Evolutionary conservation across 768 basidiomycete species (phyloP), one percentile per base, ranked within the genome.

Genomic region (Thelephora aurantiotincta): DNA sequence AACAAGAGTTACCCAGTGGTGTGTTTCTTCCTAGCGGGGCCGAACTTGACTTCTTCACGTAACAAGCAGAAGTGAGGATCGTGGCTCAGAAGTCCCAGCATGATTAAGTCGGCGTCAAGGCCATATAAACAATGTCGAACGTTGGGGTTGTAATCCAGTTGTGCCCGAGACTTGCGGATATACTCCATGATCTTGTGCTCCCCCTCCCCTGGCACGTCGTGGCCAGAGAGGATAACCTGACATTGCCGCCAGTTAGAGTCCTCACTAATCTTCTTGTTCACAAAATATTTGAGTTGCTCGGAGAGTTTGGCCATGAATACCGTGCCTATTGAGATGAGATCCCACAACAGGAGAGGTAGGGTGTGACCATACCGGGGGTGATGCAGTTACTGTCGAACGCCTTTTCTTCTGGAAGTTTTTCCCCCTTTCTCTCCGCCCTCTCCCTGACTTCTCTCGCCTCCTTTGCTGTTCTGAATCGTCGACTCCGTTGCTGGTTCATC

Each of bases 111-210:
- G 30, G 96, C 96, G 60, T 99, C 96, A 33, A 99, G 81, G 37
- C 96, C 96, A 63, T 99, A 99, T 47, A 99, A 69, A 66, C 96
- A 99, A 65, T 99, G 96, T 54, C 96, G 83, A 48, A 92, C 76
- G 64, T 97, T 98, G 3, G 94, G 89, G 65, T 96, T 85, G 68
- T 98, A 93, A 61, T 89, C 83, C 6, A 86, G 88, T 63, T 98
- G 96, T 26, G 96, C 93, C 55, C 93, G 85, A 46, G 85, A 82
- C 51, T 91, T 67, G 35, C 96, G 83, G 61, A 99, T 98, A 65
- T 93, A 99, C 62, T 97, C 96, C 87, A 98, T 97, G 55, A 99
- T 93, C 72, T 99, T 99, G 76, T 99, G 96, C 61, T 99, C 96
- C 50, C 96, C 96, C 65, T 99, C 96, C 54, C 96, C 96, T 0